Conservation (phyloP, 768 basidiomycete species). For the Psilocybe tampanensis region DNA sequence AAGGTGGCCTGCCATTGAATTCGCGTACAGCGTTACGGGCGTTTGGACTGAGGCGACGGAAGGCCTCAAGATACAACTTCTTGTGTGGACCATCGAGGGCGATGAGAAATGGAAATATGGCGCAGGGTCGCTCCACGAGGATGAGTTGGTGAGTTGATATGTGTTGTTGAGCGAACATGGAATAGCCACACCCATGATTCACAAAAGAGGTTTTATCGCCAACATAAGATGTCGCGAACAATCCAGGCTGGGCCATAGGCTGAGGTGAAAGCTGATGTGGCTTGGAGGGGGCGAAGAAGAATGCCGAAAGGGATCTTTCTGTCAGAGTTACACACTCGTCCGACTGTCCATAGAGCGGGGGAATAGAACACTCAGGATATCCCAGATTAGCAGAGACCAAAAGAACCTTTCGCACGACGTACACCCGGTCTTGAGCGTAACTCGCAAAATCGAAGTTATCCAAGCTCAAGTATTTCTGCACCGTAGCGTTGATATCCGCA, state of each 20-base stretch:
- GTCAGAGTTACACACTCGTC: not conserved
- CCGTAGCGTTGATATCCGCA: not conserved
- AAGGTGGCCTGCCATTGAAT: slow-evolving; percentile 13
- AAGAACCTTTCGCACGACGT: not conserved
- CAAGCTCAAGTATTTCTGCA: not conserved
- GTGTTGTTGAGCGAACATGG: slow-evolving; percentile 24
- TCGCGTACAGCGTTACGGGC: slow-evolving; percentile 21
- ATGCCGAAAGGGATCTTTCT: not conserved
- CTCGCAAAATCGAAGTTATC: not conserved
- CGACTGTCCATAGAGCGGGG: no score
- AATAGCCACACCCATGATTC: not conserved
- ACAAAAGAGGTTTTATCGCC: not conserved
- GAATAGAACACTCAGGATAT: not conserved
- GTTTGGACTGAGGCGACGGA: slow-evolving; percentile 26
- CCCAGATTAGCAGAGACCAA: not conserved
- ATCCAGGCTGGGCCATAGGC: not conserved
- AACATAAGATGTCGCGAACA: not conserved
- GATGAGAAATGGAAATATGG: slow-evolving; percentile 35
- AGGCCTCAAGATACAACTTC: slow-evolving; percentile 27
- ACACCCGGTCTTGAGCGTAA: not conserved
- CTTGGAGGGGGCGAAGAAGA: not conserved
- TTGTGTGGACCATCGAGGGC: slow-evolving; percentile 21
- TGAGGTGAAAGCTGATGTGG: not conserved
- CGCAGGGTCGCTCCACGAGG: slow-evolving; percentile 32
- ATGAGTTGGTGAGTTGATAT: slow-evolving; percentile 26